Conservation (phyloP, 495 filamentous ascomycete species). For the Talaromyces wortmannii region DNA sequence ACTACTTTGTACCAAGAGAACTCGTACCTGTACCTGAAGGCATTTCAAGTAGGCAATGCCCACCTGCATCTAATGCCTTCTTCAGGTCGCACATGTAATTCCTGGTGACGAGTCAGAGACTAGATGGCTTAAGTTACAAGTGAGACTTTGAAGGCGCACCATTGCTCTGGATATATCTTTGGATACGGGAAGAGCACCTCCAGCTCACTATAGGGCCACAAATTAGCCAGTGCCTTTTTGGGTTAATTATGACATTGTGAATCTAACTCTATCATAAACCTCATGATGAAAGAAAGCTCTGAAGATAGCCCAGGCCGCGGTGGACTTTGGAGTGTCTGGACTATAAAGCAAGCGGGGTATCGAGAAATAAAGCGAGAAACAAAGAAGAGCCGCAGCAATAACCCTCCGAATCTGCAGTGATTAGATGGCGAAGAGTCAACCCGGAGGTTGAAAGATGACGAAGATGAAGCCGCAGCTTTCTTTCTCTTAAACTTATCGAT, state of each 20-base stretch:
- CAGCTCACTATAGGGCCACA: conserved; percentile 56
- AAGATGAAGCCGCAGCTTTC: neutral
- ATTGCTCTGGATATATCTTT: conserved; percentile 95
- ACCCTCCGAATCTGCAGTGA: neutral
- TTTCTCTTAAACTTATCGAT: neutral
- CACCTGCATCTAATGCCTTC: conserved; percentile 85
- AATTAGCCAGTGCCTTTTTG: neutral
- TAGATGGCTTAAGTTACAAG: neutral
- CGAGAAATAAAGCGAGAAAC: too few relatives aligned
- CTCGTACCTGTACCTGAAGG: conserved; percentile 86
- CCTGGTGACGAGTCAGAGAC: conserved; percentile 12
- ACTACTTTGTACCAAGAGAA: neutral
- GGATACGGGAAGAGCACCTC: conserved; percentile 96
- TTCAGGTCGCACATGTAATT: conserved; percentile 98
- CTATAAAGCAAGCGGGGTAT: too few relatives aligned
- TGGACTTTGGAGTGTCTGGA: too few relatives aligned
- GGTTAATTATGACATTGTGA: neutral
- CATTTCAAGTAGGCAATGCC: conserved; percentile 99
- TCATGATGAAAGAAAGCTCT: conserved; percentile 55
- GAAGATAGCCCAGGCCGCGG: too few relatives aligned
- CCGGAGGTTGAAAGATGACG: neutral
- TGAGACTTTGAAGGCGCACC: conserved; percentile 38
- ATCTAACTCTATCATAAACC: conserved; percentile 88
- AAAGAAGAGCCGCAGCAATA: too few relatives aligned
- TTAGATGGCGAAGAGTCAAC: neutral